Conservation (phyloP, 164 flowering plant species). For the Liquidambar formosana region DNA sequence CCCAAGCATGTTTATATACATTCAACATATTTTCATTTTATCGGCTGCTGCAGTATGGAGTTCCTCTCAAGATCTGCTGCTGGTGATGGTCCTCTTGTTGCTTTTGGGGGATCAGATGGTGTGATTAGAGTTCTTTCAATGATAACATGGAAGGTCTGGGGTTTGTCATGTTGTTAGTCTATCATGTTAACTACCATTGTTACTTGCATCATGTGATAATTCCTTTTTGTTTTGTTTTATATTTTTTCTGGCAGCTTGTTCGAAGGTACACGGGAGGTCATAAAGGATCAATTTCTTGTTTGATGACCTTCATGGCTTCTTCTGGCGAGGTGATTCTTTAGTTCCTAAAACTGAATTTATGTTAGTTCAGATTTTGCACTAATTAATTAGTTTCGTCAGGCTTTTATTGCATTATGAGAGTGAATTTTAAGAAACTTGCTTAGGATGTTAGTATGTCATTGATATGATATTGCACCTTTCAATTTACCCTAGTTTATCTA, state of each 20-base stretch:
- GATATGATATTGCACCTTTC: not conserved
- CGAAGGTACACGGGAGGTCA: slow-evolving; percentile 98
- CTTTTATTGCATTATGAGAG: no score
- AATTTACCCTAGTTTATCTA: not conserved
- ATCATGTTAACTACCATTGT: not conserved
- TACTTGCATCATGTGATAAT: not conserved
- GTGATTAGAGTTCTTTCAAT: slow-evolving; percentile 96
- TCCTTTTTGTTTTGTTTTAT: slow-evolving; percentile 3
- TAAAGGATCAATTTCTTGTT: slow-evolving; percentile 87
- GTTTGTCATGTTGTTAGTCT: slow-evolving; percentile 11
- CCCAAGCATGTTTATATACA: not conserved
- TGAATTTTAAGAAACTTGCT: no score
- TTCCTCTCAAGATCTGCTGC: slow-evolving; percentile 81
- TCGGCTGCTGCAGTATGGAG: slow-evolving; percentile 75
- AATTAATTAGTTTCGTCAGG: not conserved
- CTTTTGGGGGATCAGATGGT: slow-evolving; percentile 98
- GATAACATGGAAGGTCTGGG: slow-evolving; percentile 95
- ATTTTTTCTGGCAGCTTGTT: slow-evolving; percentile 59
- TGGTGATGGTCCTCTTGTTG: slow-evolving; percentile 94
- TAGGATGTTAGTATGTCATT: not conserved
- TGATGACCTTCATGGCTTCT: slow-evolving; percentile 96
- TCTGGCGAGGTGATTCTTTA: slow-evolving; percentile 80
- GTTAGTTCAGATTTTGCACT: not conserved
- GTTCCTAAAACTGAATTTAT: not conserved
- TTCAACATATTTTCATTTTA: not conserved